Evolutionary conservation across 2,329 filamentous ascomycete genomes (phyloP).

Genomic region (Tolypocladium capitatum): DNA sequence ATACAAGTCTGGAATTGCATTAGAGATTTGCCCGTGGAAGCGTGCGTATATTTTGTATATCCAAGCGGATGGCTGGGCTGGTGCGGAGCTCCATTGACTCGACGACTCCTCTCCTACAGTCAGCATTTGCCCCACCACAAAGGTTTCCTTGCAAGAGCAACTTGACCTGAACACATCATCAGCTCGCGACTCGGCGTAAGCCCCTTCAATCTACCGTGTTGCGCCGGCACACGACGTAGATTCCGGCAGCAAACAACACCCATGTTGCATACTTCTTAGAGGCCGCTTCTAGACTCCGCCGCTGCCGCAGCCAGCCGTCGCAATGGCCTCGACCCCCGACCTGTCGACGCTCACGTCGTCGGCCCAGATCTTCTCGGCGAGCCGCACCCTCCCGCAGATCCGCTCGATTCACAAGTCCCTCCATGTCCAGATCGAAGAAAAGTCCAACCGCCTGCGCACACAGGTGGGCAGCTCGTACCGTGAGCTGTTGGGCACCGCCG

Average conservation of each 20-base stretch:
- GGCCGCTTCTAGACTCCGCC: neutral
- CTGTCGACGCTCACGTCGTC: conserved; percentile 34
- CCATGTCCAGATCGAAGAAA: conserved; percentile 47
- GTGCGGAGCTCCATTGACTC: neutral
- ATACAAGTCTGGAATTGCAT: neutral
- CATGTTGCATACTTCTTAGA: conserved; percentile 2
- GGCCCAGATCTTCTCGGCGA: conserved; percentile 39
- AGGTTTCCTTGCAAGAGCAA: neutral
- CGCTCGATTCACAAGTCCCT: conserved; percentile 48
- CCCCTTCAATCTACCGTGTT: neutral
- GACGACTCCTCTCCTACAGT: neutral
- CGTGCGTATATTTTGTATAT: too few species aligned
- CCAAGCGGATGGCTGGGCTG: too few species aligned
- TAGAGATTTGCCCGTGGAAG: neutral
- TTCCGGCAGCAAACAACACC: neutral
- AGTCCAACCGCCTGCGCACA: conserved; percentile 46
- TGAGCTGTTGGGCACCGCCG: conserved; percentile 79
- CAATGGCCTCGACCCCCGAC: conserved; percentile 30
- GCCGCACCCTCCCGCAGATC: conserved; percentile 49
- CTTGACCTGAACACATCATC: neutral
- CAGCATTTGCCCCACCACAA: neutral
- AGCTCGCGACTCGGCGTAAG: neutral
- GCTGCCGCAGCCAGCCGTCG: conserved; percentile 3
- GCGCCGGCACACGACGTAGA: neutral
- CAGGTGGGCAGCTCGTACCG: conserved; percentile 63